These are phyloP conservation scores for Pleodorina starrii DNA, from an alignment of 139 green algal genomes.

Conservation along the genomic window DNA sequence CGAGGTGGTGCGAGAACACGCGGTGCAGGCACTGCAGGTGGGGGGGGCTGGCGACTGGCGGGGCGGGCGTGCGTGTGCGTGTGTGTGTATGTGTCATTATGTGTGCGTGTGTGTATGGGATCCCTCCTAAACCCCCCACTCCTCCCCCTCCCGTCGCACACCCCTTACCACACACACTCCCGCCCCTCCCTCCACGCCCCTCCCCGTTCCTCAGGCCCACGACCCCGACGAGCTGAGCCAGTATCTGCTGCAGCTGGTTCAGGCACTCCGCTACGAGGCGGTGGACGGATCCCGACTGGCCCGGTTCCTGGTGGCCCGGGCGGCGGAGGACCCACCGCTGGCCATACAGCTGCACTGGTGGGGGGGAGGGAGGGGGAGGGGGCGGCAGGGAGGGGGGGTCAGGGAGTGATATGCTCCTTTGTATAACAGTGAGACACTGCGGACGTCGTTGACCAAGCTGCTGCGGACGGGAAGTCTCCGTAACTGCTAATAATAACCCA, in stretches of 20 bases:
- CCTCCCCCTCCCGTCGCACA: not conserved
- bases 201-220: not conserved
- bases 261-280: slow-evolving; percentile 94
- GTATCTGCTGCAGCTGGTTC: slow-evolving; percentile 96
- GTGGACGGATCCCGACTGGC: slow-evolving; percentile 72
- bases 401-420: too few relatives aligned
- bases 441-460: too few relatives aligned
- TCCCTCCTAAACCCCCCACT: not conserved
- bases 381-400: too few relatives aligned
- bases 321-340: slow-evolving; percentile 70
- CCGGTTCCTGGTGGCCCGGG: slow-evolving; percentile 84
- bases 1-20: slow-evolving; percentile 75
- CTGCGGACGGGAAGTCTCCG: too few relatives aligned
- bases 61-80: too few relatives aligned
- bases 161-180: not conserved
- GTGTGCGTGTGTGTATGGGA: too few relatives aligned
- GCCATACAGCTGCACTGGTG: slow-evolving; percentile 91
- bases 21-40: slow-evolving; percentile 69
- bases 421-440: too few relatives aligned
- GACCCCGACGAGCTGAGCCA: slow-evolving; percentile 86
- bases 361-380: too few relatives aligned
- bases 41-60: slow-evolving; percentile 65
- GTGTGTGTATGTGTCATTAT: too few relatives aligned
- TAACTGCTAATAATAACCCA: too few relatives aligned
- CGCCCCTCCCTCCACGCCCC: not conserved